Evolutionary conservation across 371 early-diverging fungal genomes (phyloP).

Genomic region (Parasitella parasitica): DNA sequence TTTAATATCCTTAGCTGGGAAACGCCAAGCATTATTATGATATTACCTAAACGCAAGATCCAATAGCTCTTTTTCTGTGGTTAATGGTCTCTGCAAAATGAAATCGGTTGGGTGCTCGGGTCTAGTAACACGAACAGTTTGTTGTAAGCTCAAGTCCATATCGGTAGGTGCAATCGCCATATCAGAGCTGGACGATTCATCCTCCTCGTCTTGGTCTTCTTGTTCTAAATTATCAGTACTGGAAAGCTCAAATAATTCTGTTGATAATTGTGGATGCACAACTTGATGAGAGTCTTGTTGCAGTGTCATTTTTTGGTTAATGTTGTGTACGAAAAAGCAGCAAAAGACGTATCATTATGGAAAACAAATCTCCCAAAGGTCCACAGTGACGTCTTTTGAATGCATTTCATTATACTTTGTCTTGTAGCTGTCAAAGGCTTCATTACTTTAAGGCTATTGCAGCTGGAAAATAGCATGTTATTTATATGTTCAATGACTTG

Average conservation of each 20-base stretch:
- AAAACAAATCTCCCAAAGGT: too few species aligned
- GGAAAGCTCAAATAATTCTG: constrained; percentile 8
- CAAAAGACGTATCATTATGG: too few species aligned
- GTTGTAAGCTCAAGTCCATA: constrained; percentile 13
- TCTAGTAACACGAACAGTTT: constrained; percentile 39
- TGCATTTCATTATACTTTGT: too few species aligned
- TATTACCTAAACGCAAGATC: constrained; percentile 42
- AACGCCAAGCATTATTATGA: constrained; percentile 3
- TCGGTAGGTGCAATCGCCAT: constrained; percentile 16
- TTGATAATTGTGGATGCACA: constrained; percentile 16
- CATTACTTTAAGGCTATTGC: too few species aligned
- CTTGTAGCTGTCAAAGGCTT: too few species aligned
- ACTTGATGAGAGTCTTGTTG: constrained; percentile 15
- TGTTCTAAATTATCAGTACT: neutral
- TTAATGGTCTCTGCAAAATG: constrained; percentile 25
- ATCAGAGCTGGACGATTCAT: constrained; percentile 10
- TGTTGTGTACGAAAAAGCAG: neutral
- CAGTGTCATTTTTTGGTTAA: constrained; percentile 11
- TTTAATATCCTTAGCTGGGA: neutral
- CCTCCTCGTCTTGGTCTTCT: constrained; percentile 15
- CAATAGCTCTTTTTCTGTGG: constrained; percentile 28
- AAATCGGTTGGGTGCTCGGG: constrained; percentile 43
- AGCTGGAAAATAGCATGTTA: too few species aligned
- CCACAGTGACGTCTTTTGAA: too few species aligned
- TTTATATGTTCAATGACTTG: too few species aligned